Conservation (phyloP, 306 rosid species). For the Casuarina equisetifolia region DNA sequence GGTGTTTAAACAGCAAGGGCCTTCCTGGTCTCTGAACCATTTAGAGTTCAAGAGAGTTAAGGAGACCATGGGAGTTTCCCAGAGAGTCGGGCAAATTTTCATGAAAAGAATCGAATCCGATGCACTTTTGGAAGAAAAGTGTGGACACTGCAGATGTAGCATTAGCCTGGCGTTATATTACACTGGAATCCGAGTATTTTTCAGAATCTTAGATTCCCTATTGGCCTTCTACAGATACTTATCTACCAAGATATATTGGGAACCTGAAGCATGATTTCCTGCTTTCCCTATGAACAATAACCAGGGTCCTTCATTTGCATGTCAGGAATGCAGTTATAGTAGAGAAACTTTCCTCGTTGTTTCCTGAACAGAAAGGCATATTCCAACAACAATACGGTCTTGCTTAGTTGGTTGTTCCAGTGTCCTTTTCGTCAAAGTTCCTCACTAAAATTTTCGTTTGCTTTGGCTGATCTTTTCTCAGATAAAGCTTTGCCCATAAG, state of each 20-base stretch:
- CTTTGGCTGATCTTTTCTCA: too few species aligned
- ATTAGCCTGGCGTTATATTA: background rate
- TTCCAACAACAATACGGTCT: background rate
- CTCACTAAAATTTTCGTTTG: background rate
- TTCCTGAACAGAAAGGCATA: background rate
- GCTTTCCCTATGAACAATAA: background rate
- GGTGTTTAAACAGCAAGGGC: slow-evolving; percentile 2
- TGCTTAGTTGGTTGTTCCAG: background rate
- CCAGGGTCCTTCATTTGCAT: background rate
- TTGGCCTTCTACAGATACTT: background rate
- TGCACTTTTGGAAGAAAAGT: background rate
- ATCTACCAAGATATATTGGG: background rate
- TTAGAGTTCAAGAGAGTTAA: slow-evolving; percentile 19
- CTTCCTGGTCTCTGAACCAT: slow-evolving; percentile 1
- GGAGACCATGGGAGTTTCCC: slow-evolving; percentile 25
- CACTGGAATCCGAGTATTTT: background rate
- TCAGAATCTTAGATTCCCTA: background rate
- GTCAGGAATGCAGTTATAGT: background rate
- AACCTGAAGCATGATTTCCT: background rate
- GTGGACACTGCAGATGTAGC: background rate
- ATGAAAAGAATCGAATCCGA: background rate
- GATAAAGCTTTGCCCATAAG: too few species aligned
- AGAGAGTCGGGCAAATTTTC: slow-evolving; percentile 15
- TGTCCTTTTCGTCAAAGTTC: slow-evolving; percentile 4
- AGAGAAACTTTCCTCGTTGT: background rate